Conservation (phyloP, 202 grass and related monocot genomes). For the Schoenoplectus triqueter region DNA sequence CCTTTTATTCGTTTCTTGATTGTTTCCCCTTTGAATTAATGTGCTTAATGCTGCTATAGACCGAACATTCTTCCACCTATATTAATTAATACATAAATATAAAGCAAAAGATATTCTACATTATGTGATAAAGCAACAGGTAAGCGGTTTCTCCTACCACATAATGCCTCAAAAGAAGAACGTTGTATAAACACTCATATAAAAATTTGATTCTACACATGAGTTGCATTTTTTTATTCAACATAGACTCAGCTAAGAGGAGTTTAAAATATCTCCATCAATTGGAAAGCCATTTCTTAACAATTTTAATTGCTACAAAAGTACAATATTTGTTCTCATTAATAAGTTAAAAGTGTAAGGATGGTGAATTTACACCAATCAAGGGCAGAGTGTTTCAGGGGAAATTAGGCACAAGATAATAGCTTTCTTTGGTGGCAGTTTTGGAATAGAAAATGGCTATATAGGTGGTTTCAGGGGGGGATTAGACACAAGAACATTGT, state of each 20-base stretch:
- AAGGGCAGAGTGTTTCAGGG: neutral
- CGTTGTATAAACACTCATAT: neutral
- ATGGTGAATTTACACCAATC: neutral
- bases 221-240: slow-evolving; percentile 11
- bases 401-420: neutral
- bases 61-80: slow-evolving; percentile 29
- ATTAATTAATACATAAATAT: neutral
- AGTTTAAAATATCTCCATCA: neutral
- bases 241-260: neutral
- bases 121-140: slow-evolving; percentile 8
- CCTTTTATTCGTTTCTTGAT: slow-evolving; percentile 33
- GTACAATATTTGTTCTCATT: neutral
- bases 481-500: too few species aligned
- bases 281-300: neutral
- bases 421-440: neutral
- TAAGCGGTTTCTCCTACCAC: slow-evolving; percentile 21
- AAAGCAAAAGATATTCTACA: neutral
- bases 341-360: neutral
- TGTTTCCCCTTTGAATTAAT: slow-evolving; percentile 34
- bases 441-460: neutral
- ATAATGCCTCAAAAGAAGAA: neutral
- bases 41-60: slow-evolving; percentile 29
- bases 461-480: neutral
- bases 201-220: slow-evolving; percentile 23
- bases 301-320: neutral